phyloP scores from a whole-genome alignment of 768 basidiomycete species.

The Tephrocybe sp. region DNA sequence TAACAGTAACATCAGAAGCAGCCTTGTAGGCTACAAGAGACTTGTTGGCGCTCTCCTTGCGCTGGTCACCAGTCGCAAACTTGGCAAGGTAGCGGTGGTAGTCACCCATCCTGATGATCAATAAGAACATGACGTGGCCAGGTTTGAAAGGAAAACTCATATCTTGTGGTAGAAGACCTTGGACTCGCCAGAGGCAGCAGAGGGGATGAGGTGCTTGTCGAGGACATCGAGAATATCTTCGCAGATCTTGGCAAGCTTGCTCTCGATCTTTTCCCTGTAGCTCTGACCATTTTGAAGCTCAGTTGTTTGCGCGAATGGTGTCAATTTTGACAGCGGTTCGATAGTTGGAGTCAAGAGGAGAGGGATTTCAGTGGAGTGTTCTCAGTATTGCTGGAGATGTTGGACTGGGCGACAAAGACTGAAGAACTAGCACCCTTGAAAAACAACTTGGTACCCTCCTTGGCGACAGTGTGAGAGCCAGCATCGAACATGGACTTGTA shows the following conservation, averaged over 20 bases:
- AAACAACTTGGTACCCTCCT: too few relatives aligned
- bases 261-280: conserved; percentile 97
- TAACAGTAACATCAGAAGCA: conserved; percentile 94
- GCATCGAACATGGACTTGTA: too few relatives aligned
- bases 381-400: too few relatives aligned
- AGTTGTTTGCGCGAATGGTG: too few relatives aligned
- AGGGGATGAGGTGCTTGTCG: conserved; percentile 96
- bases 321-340: too few relatives aligned
- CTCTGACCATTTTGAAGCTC: too few relatives aligned
- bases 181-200: conserved; percentile 93
- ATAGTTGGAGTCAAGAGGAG: too few relatives aligned
- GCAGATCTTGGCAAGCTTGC: conserved; percentile 96
- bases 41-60: conserved; percentile 96
- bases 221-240: conserved; percentile 98
- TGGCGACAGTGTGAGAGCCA: too few relatives aligned
- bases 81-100: conserved; percentile 99
- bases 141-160: conserved; percentile 39
- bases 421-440: too few relatives aligned
- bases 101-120: conserved; percentile 85
- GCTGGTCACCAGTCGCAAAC: conserved; percentile 97
- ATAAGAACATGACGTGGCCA: conserved; percentile 15
- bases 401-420: too few relatives aligned
- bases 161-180: conserved; percentile 99
- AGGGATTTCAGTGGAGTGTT: too few relatives aligned
- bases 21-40: conserved; percentile 97